Conservation (phyloP, 305 asterid genomes). For the Fraxinus paxiana region DNA sequence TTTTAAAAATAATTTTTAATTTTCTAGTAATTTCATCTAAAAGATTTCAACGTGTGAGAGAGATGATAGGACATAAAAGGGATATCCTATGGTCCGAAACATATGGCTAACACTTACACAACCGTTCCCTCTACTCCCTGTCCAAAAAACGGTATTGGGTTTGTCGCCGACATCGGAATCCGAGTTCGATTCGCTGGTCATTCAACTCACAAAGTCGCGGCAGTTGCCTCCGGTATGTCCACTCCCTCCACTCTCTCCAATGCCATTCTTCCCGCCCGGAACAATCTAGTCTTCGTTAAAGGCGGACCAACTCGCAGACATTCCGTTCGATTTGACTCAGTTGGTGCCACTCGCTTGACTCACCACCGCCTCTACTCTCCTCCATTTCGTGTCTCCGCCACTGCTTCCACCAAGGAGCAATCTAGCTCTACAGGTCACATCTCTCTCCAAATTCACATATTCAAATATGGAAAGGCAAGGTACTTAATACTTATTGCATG, state of each 20-base stretch:
- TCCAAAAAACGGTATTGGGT: not conserved
- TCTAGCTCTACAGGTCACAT: constrained; percentile 26
- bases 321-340: constrained; percentile 16
- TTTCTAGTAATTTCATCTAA: not conserved
- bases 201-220: constrained; percentile 5
- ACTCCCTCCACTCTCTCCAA: constrained; percentile 14
- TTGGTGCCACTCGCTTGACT: not conserved
- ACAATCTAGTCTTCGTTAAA: not conserved
- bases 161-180: not conserved
- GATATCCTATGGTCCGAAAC: constrained; percentile 3
- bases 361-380: constrained; percentile 1
- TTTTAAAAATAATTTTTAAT: not conserved
- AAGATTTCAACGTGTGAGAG: not conserved
- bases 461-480: not conserved
- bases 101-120: not conserved
- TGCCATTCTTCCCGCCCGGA: constrained; percentile 1
- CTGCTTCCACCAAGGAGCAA: constrained; percentile 24
- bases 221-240: not conserved
- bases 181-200: constrained; percentile 5
- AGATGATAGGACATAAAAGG: not conserved
- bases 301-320: not conserved
- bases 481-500: not conserved
- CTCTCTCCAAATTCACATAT: not conserved
- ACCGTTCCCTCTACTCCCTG: not conserved
- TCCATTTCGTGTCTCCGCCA: constrained; percentile 16